Evolutionary conservation across 371 early-diverging fungal genomes (phyloP).

Genomic region (Cokeromyces recurvatus): DNA sequence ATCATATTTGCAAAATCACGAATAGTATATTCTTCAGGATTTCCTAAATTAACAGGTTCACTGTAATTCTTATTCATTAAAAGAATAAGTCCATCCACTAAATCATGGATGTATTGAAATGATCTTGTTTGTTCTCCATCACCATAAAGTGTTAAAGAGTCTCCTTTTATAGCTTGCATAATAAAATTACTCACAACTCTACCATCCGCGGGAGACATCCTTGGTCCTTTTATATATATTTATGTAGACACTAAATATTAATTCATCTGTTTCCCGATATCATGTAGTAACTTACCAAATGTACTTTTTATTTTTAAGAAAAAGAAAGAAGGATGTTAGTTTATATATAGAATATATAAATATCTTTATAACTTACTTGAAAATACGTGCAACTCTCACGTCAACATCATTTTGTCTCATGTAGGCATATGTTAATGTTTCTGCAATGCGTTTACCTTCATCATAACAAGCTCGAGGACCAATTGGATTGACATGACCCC

Average conservation of each 20-base stretch:
- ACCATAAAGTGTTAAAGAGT: slow-evolving; percentile 80
- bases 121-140: slow-evolving; percentile 82
- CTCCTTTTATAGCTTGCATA: slow-evolving; percentile 77
- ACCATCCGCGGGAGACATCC: slow-evolving; percentile 87
- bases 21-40: slow-evolving; percentile 87
- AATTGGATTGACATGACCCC: slow-evolving; percentile 86
- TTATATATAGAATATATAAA: no score
- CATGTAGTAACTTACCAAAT: slow-evolving; percentile 16
- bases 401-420: slow-evolving; percentile 76
- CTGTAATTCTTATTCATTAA: slow-evolving; percentile 72
- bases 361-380: slow-evolving; percentile 50
- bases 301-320: slow-evolving; percentile 11
- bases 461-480: slow-evolving; percentile 89
- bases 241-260: no score
- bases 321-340: no score
- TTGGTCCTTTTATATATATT: slow-evolving; percentile 54
- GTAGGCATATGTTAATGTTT: slow-evolving; percentile 82
- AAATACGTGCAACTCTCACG: slow-evolving; percentile 82
- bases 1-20: slow-evolving; percentile 77
- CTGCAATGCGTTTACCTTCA: slow-evolving; percentile 88
- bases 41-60: slow-evolving; percentile 83
- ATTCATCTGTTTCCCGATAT: no score
- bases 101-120: slow-evolving; percentile 87
- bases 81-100: slow-evolving; percentile 80
- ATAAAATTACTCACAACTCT: slow-evolving; percentile 91